Percentiles rank a stretch among this genome's conserved stretches.
Evolutionary conservation across 768 basidiomycete genomes (phyloP).

Genomic region (Tricholoma saponaceum): DNA sequence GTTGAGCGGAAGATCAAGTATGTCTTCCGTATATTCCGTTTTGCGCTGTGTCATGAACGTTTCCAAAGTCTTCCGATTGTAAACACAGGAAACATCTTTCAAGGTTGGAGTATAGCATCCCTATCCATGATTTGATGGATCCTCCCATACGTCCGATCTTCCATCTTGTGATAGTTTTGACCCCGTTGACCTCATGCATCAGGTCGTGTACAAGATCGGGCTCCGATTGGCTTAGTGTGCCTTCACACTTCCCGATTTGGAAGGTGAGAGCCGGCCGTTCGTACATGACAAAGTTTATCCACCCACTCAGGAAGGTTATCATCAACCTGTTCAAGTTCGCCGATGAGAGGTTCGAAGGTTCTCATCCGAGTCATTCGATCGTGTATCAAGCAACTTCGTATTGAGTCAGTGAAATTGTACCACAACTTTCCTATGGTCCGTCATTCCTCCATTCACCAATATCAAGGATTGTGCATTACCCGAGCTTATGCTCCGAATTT

Average conservation of each 20-base stretch:
- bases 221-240: conserved; percentile 14
- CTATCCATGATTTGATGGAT: neutral
- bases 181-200: conserved; percentile 13
- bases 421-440: neutral
- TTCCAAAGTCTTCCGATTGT: neutral
- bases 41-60: neutral
- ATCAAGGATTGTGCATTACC: neutral
- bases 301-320: conserved; percentile 7
- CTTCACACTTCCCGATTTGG: conserved; percentile 32
- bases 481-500: conserved; percentile 8
- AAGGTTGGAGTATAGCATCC: neutral
- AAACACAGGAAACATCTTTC: neutral
- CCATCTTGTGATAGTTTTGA: conserved; percentile 18
- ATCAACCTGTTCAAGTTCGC: conserved; percentile 4
- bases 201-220: conserved; percentile 13
- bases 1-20: neutral
- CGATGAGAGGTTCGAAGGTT: too few species aligned
- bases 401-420: neutral
- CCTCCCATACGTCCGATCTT: neutral
- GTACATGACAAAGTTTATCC: conserved; percentile 12
- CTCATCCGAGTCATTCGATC: conserved; percentile 5
- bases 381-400: neutral
- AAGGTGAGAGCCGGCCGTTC: conserved; percentile 28
- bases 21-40: neutral
- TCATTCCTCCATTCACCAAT: neutral